Percentiles rank a stretch among this genome's conserved stretches.
Evolutionary conservation across 352 stramenopile species (phyloP).

Genomic region (Phytopythium montanum): DNA sequence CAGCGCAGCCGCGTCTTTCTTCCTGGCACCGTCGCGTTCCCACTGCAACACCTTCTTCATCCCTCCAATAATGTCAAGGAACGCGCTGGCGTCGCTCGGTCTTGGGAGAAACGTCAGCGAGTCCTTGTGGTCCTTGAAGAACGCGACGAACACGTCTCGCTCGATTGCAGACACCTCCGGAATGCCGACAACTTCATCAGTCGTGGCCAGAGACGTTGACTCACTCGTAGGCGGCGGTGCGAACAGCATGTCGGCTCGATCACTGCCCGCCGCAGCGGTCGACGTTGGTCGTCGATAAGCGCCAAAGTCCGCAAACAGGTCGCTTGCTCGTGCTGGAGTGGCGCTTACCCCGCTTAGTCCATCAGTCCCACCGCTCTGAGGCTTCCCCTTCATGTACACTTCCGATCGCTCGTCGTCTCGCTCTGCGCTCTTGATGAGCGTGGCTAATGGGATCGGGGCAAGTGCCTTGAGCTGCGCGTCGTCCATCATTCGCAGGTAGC

Average conservation of each 20-base stretch:
- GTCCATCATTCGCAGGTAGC: constrained; percentile 74
- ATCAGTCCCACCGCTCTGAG: constrained; percentile 1
- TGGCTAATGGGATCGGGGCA: constrained; percentile 47
- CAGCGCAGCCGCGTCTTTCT: constrained; percentile 70
- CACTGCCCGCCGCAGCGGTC: constrained; percentile 10
- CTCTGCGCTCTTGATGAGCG: constrained; percentile 32
- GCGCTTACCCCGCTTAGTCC: constrained; percentile 9
- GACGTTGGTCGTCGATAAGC: constrained; percentile 14
- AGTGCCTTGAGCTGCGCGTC: constrained; percentile 40
- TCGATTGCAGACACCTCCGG: constrained; percentile 22
- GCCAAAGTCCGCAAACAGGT: constrained; percentile 72
- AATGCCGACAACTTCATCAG: constrained; percentile 15
- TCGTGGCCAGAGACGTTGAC: constrained; percentile 4
- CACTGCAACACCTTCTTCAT: constrained; percentile 56
- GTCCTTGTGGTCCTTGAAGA: constrained; percentile 54
- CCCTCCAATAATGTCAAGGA: constrained; percentile 45
- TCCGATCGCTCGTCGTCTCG: constrained; percentile 39
- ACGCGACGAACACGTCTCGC: constrained; percentile 32
- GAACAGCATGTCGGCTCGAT: constrained; percentile 65
- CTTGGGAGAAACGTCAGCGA: constrained; percentile 49
- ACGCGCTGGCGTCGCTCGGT: constrained; percentile 29
- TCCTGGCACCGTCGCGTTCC: constrained; percentile 44
- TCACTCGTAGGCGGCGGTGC: constrained; percentile 15
- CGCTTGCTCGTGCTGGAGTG: constrained; percentile 51
- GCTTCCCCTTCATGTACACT: constrained; percentile 39